Base-by-base conservation (phyloP, 495 filamentous ascomycete species). In the Penicillium tannophilum region DNA sequence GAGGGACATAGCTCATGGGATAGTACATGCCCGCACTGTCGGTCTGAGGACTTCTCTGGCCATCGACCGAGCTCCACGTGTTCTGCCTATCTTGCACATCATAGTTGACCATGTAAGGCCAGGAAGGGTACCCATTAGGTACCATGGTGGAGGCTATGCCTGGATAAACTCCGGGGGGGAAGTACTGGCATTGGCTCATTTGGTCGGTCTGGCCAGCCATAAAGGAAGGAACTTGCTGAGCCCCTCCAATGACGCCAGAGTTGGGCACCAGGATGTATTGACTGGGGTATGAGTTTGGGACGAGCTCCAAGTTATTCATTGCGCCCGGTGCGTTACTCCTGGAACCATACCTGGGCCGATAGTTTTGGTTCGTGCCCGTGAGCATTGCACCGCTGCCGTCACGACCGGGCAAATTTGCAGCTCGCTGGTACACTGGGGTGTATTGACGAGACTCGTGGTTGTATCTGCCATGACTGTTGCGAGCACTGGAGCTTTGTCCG, bases 191-290 rank as follows among this genome's bases (percentile, higher is more conserved):
- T 35, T 72, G 70, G 16, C 59, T 64, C 49, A 70, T 39, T 36
- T 73, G 72, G 33, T 75, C 69, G 5, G 36, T 26, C 42, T 73
- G 67, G n/a, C 56, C 56, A 16, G 67, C 52, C 7, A 64, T 41
- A 48, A 69, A 72, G 4, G 69, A 55, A n/a, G 74, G 42, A 8
- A 69, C 56, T 19, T 60, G 68, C 24, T 62, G 56, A 11, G 72
- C 39, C n/a, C 70, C 64, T 55, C 59, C 58, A 46, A 71, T 64
- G 6, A 75, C 48, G 11, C 58, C 28, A 3, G 65, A 61, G 35
- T 67, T 74, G 19, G 72, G 74, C 3, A 72, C 48, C 33, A 75
- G 51, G 26, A 76, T 60, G 36, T 71, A 58, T 17, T 68, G 72
- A 31, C 65, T 72, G 52, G 66, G 63, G 56, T 71, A 76, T 0